Conservation (phyloP, 1,284 basidiomycete species). For the Boletellus sp. region DNA sequence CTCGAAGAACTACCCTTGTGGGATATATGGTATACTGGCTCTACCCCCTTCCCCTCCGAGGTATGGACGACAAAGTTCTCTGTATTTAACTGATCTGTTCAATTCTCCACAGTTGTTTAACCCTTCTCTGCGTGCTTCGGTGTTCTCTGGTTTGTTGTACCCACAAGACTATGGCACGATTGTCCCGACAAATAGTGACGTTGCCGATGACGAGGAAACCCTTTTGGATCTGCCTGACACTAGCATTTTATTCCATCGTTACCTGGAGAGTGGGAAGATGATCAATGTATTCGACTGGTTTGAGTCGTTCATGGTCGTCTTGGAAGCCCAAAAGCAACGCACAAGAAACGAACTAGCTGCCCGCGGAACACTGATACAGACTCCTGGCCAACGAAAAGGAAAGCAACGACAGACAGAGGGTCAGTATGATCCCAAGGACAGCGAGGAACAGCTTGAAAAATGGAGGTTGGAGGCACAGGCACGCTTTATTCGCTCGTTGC, state of each 20-base stretch:
- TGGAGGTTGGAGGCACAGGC: conserved; percentile 68
- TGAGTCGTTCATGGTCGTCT: conserved; percentile 59
- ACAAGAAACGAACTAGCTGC: conserved; percentile 20
- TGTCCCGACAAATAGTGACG: conserved; percentile 3
- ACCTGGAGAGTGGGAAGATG: conserved; percentile 71
- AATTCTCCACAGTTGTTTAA: conserved; percentile 53
- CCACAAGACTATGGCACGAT: conserved; percentile 48
- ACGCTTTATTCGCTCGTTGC: conserved; percentile 70
- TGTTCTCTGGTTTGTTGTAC: conserved; percentile 57
- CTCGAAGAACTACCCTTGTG: conserved; percentile 54
- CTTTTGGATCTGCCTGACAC: conserved; percentile 63
- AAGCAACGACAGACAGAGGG: conserved; percentile 23
- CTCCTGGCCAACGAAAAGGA: conserved; percentile 29
- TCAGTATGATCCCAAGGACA: conserved; percentile 23
- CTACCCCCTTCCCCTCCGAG: conserved; percentile 60
- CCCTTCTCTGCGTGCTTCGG: conserved; percentile 57
- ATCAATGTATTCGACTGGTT: conserved; percentile 84
- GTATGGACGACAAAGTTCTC: conserved; percentile 32
- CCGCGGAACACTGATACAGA: conserved; percentile 11
- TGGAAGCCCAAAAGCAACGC: conserved; percentile 49
- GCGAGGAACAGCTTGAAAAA: conserved; percentile 42
- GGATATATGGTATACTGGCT: conserved; percentile 71
- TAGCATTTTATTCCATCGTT: conserved; percentile 69
- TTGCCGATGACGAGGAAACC: conserved; percentile 21
- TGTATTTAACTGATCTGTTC: conserved; percentile 12